These are phyloP conservation scores for Adansonia grandidieri DNA, from an alignment of 441 rosid genomes.

Conservation along the genomic window DNA sequence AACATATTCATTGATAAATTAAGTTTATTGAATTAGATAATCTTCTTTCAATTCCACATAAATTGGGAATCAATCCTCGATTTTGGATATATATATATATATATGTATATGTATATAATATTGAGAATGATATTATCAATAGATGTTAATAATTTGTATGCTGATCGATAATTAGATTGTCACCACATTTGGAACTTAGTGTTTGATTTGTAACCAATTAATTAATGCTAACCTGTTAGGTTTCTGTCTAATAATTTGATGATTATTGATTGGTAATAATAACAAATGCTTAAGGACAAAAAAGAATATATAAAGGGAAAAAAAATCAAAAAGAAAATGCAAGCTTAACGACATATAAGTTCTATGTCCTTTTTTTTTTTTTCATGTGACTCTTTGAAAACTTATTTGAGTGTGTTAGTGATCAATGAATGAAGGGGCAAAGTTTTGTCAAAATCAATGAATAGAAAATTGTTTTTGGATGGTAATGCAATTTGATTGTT, in stretches of 20 bases:
- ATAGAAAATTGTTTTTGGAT: constrained; percentile 35
- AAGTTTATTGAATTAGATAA: background rate
- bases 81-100: too few relatives aligned
- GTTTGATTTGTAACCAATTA: background rate
- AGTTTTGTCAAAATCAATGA: constrained; percentile 45
- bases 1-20: background rate
- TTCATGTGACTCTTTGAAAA: too few relatives aligned
- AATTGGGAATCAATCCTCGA: background rate
- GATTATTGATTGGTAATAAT: background rate
- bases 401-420: too few relatives aligned
- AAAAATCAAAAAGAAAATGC: background rate
- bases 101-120: background rate
- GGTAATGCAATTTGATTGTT: constrained; percentile 35
- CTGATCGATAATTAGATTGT: background rate
- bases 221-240: background rate
- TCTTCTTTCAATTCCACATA: background rate
- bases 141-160: too few relatives aligned
- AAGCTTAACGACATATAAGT: too few relatives aligned
- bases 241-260: too few relatives aligned
- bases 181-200: background rate
- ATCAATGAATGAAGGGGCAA: background rate
- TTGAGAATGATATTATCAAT: too few relatives aligned
- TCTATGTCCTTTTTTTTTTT: too few relatives aligned
- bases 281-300: background rate
- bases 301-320: background rate